Percentiles rank a stretch among this genome's conserved stretches.
These are phyloP conservation scores for Termitomyces sp. DNA, from an alignment of 1,284 basidiomycete genomes.

Conservation along the genomic window DNA sequence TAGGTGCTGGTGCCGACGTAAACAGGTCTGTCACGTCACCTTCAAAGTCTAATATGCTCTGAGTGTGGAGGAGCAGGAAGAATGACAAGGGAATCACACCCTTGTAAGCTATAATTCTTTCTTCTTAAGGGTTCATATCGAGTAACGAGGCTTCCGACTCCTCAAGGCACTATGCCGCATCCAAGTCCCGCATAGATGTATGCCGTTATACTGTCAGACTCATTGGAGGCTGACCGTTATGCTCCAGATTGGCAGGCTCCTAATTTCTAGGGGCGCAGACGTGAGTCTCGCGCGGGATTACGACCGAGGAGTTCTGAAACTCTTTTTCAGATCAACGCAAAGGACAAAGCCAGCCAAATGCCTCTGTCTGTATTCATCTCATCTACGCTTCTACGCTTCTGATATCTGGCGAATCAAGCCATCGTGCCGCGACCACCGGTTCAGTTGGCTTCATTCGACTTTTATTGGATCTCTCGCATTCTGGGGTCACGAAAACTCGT, in stretches of 20 bases:
- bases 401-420: conserved; percentile 41
- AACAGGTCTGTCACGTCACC: conserved; percentile 39
- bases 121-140: conserved; percentile 8
- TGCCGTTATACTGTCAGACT: conserved; percentile 27
- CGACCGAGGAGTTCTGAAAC: conserved; percentile 36
- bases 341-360: conserved; percentile 86
- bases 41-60: conserved; percentile 17
- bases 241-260: conserved; percentile 76
- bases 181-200: conserved; percentile 85
- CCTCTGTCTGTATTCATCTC: conserved; percentile 60
- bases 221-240: conserved; percentile 24
- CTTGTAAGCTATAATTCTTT: conserved; percentile 51
- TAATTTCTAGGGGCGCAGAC: conserved; percentile 85
- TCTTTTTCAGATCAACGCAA: conserved; percentile 74
- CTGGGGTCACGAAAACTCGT: conserved; percentile 66
- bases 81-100: conserved; percentile 88
- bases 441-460: conserved; percentile 82
- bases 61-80: conserved; percentile 30
- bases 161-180: conserved; percentile 87
- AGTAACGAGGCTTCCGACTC: conserved; percentile 11
- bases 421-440: conserved; percentile 92
- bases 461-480: conserved; percentile 71
- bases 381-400: conserved; percentile 21
- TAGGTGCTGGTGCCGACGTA: conserved; percentile 83
- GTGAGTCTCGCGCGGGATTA: conserved; percentile 42